Percentiles rank a stretch among this genome's conserved stretches.
Evolutionary conservation across 495 filamentous ascomycete genomes (phyloP).

Genomic region (Pyrenopolyporus hunteri): DNA sequence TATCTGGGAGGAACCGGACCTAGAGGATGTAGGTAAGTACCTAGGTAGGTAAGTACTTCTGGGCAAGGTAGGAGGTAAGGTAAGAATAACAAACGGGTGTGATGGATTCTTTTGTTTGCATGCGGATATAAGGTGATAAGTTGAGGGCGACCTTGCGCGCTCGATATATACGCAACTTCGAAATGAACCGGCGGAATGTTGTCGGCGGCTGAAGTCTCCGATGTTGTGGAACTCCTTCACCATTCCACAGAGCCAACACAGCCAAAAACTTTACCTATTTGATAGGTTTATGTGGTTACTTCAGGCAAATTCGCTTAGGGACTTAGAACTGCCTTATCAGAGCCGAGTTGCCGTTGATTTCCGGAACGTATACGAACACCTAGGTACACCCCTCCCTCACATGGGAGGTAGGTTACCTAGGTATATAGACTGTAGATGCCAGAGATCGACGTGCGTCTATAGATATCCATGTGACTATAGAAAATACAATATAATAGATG

Average conservation of each 20-base stretch:
- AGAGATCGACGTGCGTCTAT: slow-evolving; percentile 16
- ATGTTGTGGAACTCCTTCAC: slow-evolving; percentile 28
- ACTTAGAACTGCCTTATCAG: slow-evolving; percentile 16
- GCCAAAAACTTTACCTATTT: slow-evolving; percentile 3
- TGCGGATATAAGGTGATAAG: slow-evolving; percentile 20
- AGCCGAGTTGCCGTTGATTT: slow-evolving; percentile 30
- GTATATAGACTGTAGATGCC: too few species aligned
- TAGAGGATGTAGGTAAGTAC: too few species aligned
- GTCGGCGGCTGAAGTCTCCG: slow-evolving; percentile 27
- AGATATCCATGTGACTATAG: slow-evolving; percentile 16
- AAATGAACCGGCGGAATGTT: slow-evolving; percentile 38
- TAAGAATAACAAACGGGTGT: too few species aligned
- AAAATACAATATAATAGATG: slow-evolving; percentile 1
- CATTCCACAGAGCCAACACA: slow-evolving; percentile 18
- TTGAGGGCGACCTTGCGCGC: too few species aligned
- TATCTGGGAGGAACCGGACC: too few species aligned
- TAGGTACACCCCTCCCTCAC: too few species aligned
- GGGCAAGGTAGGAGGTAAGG: too few species aligned
- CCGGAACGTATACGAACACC: slow-evolving; percentile 14
- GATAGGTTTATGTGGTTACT: slow-evolving; percentile 28
- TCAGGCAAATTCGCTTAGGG: not conserved
- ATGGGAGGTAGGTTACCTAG: too few species aligned
- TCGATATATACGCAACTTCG: slow-evolving; percentile 15
- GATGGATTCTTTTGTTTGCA: slow-evolving; percentile 22
- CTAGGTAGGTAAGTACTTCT: too few species aligned